A percentile compares a stretch with the other conserved stretches of the same genome.
Conservation (phyloP, 768 basidiomycete species). For the Mrakia gelida region DNA sequence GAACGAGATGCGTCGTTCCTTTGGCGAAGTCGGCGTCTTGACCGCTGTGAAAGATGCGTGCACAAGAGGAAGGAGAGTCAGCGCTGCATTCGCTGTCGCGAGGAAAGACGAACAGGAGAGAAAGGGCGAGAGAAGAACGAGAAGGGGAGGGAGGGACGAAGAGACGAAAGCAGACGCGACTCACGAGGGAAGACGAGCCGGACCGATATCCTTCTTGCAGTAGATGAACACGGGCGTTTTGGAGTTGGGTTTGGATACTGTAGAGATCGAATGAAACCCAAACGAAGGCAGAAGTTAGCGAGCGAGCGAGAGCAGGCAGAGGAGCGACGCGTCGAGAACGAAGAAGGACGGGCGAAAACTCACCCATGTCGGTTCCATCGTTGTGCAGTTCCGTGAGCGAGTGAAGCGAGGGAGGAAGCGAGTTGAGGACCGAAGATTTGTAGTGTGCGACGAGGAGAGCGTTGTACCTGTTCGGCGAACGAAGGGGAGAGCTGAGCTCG, state of each 20-base stretch:
- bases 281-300: neutral
- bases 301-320: too few relatives aligned
- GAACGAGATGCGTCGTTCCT: conserved; percentile 74
- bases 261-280: neutral
- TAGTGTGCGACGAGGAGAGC: conserved; percentile 72
- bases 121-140: neutral
- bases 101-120: too few relatives aligned
- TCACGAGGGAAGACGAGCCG: conserved; percentile 47
- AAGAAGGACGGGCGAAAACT: conserved; percentile 22
- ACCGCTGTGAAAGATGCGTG: conserved; percentile 54
- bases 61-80: neutral
- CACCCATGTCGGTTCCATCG: conserved; percentile 62
- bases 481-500: neutral
- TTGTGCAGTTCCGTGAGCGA: conserved; percentile 70
- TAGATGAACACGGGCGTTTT: conserved; percentile 74
- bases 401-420: conserved; percentile 70
- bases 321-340: too few relatives aligned
- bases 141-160: neutral
- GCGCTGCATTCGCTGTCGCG: too few relatives aligned
- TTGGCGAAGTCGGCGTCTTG: conserved; percentile 67
- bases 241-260: conserved; percentile 75
- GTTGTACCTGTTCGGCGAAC: conserved; percentile 57
- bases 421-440: conserved; percentile 71
- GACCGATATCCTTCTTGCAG: conserved; percentile 62
- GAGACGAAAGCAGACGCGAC: conserved; percentile 31